These are phyloP conservation scores for Physcomitrellopsis africana DNA, from an alignment of 225 moss, liverwort and hornwort species.

Conservation along the genomic window DNA sequence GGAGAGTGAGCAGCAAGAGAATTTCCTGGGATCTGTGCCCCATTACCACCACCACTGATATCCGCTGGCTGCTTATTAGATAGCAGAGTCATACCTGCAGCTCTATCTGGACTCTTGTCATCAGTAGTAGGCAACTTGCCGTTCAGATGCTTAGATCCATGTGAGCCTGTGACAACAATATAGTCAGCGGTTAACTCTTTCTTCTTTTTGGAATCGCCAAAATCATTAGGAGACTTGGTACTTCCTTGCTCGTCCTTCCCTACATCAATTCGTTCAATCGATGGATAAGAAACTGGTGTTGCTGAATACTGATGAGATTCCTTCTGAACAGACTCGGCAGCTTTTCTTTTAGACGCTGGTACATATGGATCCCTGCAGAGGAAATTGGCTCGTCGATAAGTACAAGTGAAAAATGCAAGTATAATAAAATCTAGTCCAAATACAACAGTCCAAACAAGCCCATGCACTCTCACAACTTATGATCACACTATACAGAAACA, in stretches of 20 bases:
- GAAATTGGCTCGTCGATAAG: conserved; percentile 13
- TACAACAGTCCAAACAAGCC: neutral
- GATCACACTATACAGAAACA: neutral
- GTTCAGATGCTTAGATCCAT: conserved; percentile 25
- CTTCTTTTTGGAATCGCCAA: conserved; percentile 59
- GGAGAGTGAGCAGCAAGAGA: conserved; percentile 34
- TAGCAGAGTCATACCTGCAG: conserved; percentile 27
- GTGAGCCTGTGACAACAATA: conserved; percentile 46
- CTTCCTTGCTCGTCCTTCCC: conserved; percentile 54
- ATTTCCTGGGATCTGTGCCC: conserved; percentile 33
- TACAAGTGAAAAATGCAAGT: conserved; percentile 8
- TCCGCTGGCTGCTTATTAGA: conserved; percentile 28
- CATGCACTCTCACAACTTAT: neutral
- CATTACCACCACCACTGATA: conserved; percentile 46
- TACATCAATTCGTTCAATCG: conserved; percentile 51
- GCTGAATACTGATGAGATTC: conserved; percentile 76
- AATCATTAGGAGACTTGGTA: conserved; percentile 51
- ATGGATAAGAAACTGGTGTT: conserved; percentile 58
- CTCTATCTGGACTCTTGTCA: conserved; percentile 39
- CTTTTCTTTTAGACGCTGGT: conserved; percentile 57
- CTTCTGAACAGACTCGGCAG: conserved; percentile 41
- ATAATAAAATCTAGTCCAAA: neutral
- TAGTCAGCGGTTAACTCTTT: conserved; percentile 55
- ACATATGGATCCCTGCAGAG: conserved; percentile 63
- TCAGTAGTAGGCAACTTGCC: conserved; percentile 36